These are phyloP conservation scores for Boletus reticuloceps DNA, from an alignment of 768 basidiomycete genomes.

Conservation along the genomic window DNA sequence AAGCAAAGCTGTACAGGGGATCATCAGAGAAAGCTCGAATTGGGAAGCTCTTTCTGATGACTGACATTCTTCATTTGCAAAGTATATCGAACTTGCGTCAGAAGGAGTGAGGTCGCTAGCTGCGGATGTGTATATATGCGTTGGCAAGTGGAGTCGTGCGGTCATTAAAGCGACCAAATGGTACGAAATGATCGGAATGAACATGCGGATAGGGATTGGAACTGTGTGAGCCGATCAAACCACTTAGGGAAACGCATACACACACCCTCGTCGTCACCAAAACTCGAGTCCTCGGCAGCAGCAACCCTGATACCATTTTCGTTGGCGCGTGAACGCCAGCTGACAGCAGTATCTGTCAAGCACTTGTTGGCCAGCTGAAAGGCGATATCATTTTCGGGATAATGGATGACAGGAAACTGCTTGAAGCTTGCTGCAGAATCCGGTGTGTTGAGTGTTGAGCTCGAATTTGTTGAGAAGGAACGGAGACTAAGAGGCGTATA, in stretches of 20 bases:
- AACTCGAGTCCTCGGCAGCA: constrained; percentile 36
- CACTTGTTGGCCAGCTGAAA: constrained; percentile 39
- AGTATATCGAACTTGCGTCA: constrained; percentile 47
- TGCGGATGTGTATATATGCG: constrained; percentile 44
- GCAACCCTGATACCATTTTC: constrained; percentile 72
- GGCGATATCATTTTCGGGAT: constrained; percentile 39
- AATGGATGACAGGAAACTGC: constrained; percentile 41
- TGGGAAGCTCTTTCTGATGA: constrained; percentile 13
- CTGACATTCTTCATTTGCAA: constrained; percentile 51
- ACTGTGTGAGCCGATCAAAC: constrained; percentile 16
- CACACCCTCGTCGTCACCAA: constrained; percentile 49
- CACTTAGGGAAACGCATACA: constrained; percentile 20
- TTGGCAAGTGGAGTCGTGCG: constrained; percentile 1
- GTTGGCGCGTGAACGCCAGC: constrained; percentile 69
- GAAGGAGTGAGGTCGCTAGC: constrained; percentile 50
- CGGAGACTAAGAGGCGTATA: constrained; percentile 71
- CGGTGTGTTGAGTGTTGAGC: constrained; percentile 57
- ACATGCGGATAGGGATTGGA: constrained; percentile 2
- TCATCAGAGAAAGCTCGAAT: constrained; percentile 20
- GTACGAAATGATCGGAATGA: constrained; percentile 7
- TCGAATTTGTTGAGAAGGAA: constrained; percentile 54
- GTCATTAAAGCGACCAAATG: neutral
- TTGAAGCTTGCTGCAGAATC: constrained; percentile 38
- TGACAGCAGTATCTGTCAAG: constrained; percentile 60
- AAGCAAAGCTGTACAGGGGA: constrained; percentile 44